Evolutionary conservation across 345 rosid species (phyloP).

Genomic region (Barbarea vulgaris): DNA sequence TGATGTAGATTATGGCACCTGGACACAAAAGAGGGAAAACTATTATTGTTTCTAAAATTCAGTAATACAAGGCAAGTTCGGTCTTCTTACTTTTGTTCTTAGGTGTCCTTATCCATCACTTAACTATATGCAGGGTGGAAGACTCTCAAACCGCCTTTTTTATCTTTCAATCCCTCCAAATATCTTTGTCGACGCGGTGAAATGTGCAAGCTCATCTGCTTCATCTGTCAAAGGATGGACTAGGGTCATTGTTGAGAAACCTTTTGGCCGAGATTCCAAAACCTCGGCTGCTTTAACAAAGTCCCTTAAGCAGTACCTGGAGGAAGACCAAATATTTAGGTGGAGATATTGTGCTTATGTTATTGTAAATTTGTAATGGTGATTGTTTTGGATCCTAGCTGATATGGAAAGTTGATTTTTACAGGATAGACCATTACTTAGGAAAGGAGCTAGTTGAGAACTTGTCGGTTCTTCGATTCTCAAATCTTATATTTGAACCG

Average conservation of each 20-base stretch:
- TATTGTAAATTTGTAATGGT: not conserved
- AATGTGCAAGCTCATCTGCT: slow-evolving; percentile 85
- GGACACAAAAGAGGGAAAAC: not conserved
- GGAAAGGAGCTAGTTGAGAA: slow-evolving; percentile 99
- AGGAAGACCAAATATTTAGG: slow-evolving; percentile 98
- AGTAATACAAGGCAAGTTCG: not conserved
- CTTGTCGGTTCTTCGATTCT: slow-evolving; percentile 93
- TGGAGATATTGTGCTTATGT: slow-evolving; percentile 34
- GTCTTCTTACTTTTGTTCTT: not conserved
- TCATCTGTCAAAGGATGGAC: slow-evolving; percentile 95
- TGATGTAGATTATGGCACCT: not conserved
- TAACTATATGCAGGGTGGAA: slow-evolving; percentile 59
- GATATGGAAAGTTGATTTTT: slow-evolving; percentile 17
- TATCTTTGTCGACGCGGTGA: slow-evolving; percentile 88
- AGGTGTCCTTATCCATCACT: slow-evolving; percentile 1
- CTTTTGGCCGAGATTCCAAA: slow-evolving; percentile 94
- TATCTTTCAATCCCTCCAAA: slow-evolving; percentile 95
- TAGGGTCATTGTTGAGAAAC: slow-evolving; percentile 98
- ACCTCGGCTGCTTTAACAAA: slow-evolving; percentile 93
- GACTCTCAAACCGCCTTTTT: slow-evolving; percentile 83
- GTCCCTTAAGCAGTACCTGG: slow-evolving; percentile 74
- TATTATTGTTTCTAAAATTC: not conserved
- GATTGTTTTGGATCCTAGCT: slow-evolving; percentile 13
- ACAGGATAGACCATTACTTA: slow-evolving; percentile 96
- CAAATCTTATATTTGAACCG: slow-evolving; percentile 96